Conservation (phyloP, 2,329 filamentous ascomycete genomes). For the Ophiosphaerella narmari region DNA sequence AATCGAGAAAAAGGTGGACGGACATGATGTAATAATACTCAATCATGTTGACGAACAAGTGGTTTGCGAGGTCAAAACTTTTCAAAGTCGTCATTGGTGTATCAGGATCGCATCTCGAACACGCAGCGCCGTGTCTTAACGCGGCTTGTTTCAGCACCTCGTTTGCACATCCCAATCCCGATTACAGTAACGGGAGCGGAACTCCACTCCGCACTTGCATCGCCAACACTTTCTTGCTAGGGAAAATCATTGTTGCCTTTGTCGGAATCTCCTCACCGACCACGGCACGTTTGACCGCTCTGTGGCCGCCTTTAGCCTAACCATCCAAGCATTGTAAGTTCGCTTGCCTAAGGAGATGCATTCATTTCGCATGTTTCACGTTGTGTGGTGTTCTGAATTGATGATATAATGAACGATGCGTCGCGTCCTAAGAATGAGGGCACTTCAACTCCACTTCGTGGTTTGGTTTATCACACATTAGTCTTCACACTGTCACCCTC, state of each 20-base stretch:
- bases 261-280: not conserved
- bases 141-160: conserved; percentile 18
- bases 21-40: not conserved
- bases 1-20: not conserved
- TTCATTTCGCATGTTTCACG: conserved; percentile 32
- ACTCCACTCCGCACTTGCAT: conserved; percentile 17
- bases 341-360: conserved; percentile 20
- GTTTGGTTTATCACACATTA: not conserved
- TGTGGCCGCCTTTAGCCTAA: conserved; percentile 17
- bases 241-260: not conserved
- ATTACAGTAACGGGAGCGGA: conserved; percentile 15
- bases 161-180: conserved; percentile 15
- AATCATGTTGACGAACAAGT: not conserved
- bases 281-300: conserved; percentile 20
- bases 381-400: conserved; percentile 3
- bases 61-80: not conserved
- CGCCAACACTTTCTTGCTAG: conserved; percentile 1
- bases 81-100: conserved; percentile 19
- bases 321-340: conserved; percentile 18
- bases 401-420: too few species aligned
- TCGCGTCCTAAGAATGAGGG: conserved; percentile 5
- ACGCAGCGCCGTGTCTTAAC: conserved; percentile 2
- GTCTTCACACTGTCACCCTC: not conserved
- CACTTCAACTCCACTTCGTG: not conserved
- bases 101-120: conserved; percentile 13